Evolutionary conservation across 2,329 filamentous ascomycete genomes (phyloP), one percentile per base, ranked within the genome.

Genomic region (Orbilia brochopaga): DNA sequence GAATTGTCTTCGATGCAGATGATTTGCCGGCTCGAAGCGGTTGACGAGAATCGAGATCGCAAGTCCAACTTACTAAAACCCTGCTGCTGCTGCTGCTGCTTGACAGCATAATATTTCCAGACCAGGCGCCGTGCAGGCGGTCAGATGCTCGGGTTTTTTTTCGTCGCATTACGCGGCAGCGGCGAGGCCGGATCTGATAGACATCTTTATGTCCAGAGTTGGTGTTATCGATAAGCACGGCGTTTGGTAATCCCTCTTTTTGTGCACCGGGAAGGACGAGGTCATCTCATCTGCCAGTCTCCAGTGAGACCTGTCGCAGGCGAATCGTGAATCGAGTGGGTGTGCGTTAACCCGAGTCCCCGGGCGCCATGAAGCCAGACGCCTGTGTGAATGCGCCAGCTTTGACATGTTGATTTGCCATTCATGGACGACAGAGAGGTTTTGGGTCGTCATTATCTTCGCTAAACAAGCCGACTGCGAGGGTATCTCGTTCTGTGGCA

Each of bases 11-110:
- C 37, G 44, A 69, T 57, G 21, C 53, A 63, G 62, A 40, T 63
- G 67, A 72, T 65, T 72, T 72, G 67, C 60, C 51, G 60, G 51
- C 35, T 50, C 15, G 27, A 52, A 69, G 54, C 59, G 66, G 66
- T 70, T 70, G 59, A 51, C 60, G 51, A 35, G 40, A 55, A 50
- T 61, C 51, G 30, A 69, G 55, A 60, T 62, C 35, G 30, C 51
- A 13, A 52, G 55, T 60, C 44, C 32, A 23, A 13, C n/a, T 55
- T 37, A 53, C 24, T 30, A 53, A 53, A 53, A 11, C 50, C 15
- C 17, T 32, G 24, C 24, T 53, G 23, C 24, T 13, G 4, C 37
- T 37, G n/a, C n/a, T n/a, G n/a, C n/a, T n/a, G n/a, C n/a, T n/a
- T n/a, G n/a, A n/a, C 17, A 21, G 19, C n/a, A 15, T 21, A 15